Base-by-base conservation (phyloP, 2,329 filamentous ascomycete genomes). In the Sporothrix variecibatus region DNA sequence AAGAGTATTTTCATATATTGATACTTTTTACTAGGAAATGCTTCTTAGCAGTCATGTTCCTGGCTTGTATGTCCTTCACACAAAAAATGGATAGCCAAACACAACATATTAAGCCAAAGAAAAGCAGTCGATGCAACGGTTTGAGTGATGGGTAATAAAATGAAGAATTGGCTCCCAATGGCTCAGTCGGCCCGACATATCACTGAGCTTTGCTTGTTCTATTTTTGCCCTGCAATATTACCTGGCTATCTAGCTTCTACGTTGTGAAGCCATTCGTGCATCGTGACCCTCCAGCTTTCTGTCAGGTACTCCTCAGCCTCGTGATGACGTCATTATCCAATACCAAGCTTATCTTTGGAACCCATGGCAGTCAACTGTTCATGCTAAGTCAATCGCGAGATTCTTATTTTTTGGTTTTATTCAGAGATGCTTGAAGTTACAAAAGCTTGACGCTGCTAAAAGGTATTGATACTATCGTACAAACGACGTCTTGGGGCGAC, bases 301-400 rank as follows among this genome's bases (percentile, higher is more conserved):
- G n/a, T 34, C n/a, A n/a, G n/a, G 46, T 51, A 12, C 9, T 34
- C 43, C 31, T 26, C 71, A 72, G 62, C 71, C 71, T 72, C 15
- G 60, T 62, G 60, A 72, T 72, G 71, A 72, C 71, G 71, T 72
- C 71, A 72, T 62, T 68, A 4, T 49, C 20, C 12, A 31, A 67
- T 26, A 12, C 3, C 34, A 7, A 23, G 1, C 28, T 3, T n/a
- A 7, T 62, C 31, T 28, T 2, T 11, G 20, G 34, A 23, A 2
- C 7, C 1, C 60, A 17, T 26, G 7, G 34, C n/a, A 11, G 40
- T 43, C 40, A 12, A 38, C 20, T 20, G 7, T 23, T 34, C 17
- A n/a, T 20, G 31, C 8, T 2, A 17, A 60, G 56, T 7, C 6
- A 11, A 56, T 28, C 23, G 1, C 58, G 23, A 7, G 15, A 9